phyloP scores from a whole-genome alignment of 2,329 filamentous ascomycete genomes.

The Apiospora hydei region DNA sequence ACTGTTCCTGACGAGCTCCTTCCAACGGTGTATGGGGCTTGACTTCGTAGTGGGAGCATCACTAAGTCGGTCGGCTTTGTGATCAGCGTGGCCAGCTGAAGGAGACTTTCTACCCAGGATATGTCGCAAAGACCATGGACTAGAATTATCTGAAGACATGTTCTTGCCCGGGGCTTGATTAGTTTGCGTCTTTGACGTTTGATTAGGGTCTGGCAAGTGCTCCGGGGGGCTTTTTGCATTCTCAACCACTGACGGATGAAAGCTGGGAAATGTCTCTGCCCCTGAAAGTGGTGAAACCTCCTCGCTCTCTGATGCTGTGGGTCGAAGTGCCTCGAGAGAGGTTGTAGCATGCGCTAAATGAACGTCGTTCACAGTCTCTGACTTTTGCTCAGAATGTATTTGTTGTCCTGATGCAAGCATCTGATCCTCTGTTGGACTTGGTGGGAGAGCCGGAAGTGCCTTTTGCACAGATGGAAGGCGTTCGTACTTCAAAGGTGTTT shows the following conservation, averaged over 20 bases:
- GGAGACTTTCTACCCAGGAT: slow-evolving; percentile 23
- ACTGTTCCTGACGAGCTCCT: slow-evolving; percentile 36
- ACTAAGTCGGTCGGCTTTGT: neutral
- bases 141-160: slow-evolving; percentile 19
- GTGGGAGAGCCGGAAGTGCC: neutral
- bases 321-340: neutral
- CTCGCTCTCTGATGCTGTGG: slow-evolving; percentile 13
- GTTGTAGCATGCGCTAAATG: neutral
- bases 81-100: neutral
- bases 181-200: neutral
- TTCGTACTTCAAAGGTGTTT: slow-evolving; percentile 6
- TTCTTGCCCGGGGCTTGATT: neutral
- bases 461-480: neutral
- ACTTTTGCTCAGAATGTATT: neutral
- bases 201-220: neutral
- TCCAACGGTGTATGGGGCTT: slow-evolving; percentile 33
- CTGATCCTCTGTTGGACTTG: neutral
- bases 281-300: slow-evolving; percentile 5
- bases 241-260: slow-evolving; percentile 23
- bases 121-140: slow-evolving; percentile 24
- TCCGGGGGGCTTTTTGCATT: slow-evolving; percentile 10
- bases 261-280: slow-evolving; percentile 23
- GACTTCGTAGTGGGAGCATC: neutral
- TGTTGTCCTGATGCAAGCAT: neutral
- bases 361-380: neutral